These are phyloP conservation scores for Clitoria ternatea DNA, from an alignment of 306 rosid genomes.

Conservation along the genomic window DNA sequence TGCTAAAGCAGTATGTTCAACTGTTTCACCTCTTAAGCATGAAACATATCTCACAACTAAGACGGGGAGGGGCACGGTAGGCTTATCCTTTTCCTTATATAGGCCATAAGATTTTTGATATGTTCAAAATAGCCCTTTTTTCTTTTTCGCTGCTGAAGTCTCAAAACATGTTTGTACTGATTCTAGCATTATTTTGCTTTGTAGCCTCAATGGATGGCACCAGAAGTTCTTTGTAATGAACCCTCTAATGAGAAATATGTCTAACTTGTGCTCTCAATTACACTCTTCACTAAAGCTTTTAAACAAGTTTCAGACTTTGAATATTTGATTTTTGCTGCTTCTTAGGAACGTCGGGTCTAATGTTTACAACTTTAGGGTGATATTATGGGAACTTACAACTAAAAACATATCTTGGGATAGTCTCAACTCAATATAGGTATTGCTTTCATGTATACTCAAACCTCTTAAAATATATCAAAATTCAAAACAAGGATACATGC, in stretches of 20 bases:
- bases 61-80: constrained; percentile 98
- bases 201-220: constrained; percentile 99
- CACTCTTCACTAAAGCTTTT: constrained; percentile 11
- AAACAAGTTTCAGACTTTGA: not conserved
- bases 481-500: no score
- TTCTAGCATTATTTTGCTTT: constrained; percentile 30
- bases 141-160: not conserved
- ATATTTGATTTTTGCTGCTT: constrained; percentile 11
- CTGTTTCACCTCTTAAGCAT: constrained; percentile 89
- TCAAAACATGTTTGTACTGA: constrained; percentile 15
- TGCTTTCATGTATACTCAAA: constrained; percentile 31
- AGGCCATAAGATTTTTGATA: not conserved
- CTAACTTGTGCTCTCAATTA: constrained; percentile 1
- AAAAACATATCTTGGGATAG: constrained; percentile 98
- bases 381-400: constrained; percentile 95
- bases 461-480: not conserved
- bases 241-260: constrained; percentile 94
- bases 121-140: constrained; percentile 12
- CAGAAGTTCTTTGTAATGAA: constrained; percentile 98
- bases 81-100: not conserved
- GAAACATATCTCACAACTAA: constrained; percentile 89
- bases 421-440: constrained; percentile 98
- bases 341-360: constrained; percentile 69
- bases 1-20: not conserved
- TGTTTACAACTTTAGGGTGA: constrained; percentile 94